phyloP scores from a whole-genome alignment of 2,329 filamentous ascomycete genomes.

The Pseudogymnoascus pannorum region DNA sequence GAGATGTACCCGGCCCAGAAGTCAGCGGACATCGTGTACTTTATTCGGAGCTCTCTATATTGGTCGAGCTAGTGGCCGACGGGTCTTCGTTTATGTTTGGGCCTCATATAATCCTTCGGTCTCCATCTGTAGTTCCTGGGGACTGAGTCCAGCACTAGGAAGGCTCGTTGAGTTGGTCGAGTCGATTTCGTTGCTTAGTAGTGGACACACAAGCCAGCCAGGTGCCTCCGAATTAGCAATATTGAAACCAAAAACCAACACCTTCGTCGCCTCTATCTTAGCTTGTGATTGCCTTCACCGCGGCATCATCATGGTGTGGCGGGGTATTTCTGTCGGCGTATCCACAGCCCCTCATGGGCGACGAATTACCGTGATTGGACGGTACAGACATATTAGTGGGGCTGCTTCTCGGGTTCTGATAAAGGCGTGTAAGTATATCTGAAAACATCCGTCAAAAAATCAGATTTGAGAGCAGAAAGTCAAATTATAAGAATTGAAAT shows the following conservation, averaged over 20 bases:
- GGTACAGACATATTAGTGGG: background rate
- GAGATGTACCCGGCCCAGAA: conserved; percentile 92
- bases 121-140: background rate
- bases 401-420: background rate
- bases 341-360: background rate
- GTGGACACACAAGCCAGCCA: background rate
- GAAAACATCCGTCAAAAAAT: background rate
- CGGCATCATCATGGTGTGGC: background rate
- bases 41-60: background rate
- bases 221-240: conserved; percentile 3
- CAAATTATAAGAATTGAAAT: background rate
- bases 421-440: background rate
- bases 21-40: conserved; percentile 46
- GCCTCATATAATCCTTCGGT: background rate
- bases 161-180: background rate
- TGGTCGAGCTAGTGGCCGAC: background rate
- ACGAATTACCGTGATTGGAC: background rate
- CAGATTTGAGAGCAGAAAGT: background rate
- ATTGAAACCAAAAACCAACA: background rate
- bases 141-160: background rate
- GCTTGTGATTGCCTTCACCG: background rate
- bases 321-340: conserved; percentile 4
- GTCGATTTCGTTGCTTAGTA: background rate
- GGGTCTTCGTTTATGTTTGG: background rate
- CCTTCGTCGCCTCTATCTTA: background rate